Evolutionary conservation across 2,329 filamentous ascomycete species (phyloP), one percentile per base, ranked within the genome.

Genomic region (Stachybotrys chlorohalonatus): DNA sequence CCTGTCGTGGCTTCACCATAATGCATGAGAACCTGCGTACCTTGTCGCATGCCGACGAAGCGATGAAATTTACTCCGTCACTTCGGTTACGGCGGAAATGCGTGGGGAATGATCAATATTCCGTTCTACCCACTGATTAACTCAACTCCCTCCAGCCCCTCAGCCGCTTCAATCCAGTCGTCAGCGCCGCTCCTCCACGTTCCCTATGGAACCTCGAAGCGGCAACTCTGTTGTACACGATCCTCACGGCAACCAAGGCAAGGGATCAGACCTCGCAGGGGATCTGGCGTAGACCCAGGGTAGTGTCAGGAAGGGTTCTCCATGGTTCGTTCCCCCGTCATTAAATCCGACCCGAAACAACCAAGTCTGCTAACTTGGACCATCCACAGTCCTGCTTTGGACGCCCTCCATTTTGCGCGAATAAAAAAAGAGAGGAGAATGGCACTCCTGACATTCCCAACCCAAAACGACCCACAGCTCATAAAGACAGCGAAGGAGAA

Each of bases 381-480:
- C 46, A 47, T 47, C 46, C 46, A 16, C 46, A 47, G 46, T n/a
- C 46, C 46, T 47, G 46, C 46, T 47, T 42, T 47, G 46, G 46
- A 47, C 15, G 17, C 46, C 46, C 46, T 47, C 46, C 46, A 24
- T 47, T 47, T 47, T 47, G 46, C 17, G 36, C 36, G 36, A 42
- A 42, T 42, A 42, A 42, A 42, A 11, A 59, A 62, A 56, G 57
- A 65, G 64, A 58, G 36, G 8, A 51, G 7, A 57, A 59, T 60
- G 59, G 55, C 57, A 62, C 61, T 60, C 63, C 59, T 24, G 60
- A 61, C 63, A 63, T 63, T 65, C 64, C 55, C 62, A 56, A 62
- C 58, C 62, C 63, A 62, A 42, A 42, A 55, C 61, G 55, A 62
- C 58, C 57, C 58, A 54, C 58, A 59, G 56, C 62, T 58, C 56